Conservation (phyloP, 768 basidiomycete genomes). For the Phaeotremella skinneri region DNA sequence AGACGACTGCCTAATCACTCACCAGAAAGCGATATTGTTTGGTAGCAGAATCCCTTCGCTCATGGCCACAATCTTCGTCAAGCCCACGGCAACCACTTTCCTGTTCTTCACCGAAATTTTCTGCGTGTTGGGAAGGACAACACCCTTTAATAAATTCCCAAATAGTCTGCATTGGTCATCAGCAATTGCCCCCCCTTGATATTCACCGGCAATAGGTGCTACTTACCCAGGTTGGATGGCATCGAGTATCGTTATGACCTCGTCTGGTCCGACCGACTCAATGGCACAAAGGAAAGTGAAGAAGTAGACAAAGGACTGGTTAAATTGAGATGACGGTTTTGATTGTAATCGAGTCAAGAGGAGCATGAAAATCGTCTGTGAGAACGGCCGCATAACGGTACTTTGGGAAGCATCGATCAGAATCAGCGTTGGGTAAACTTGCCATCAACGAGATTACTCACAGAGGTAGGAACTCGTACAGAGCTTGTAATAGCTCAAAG, state of each 20-base stretch:
- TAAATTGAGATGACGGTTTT: constrained; percentile 84
- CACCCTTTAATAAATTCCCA: constrained; percentile 71
- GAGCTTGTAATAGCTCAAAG: constrained; percentile 78
- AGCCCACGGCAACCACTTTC: constrained; percentile 76
- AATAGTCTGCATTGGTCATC: constrained; percentile 62
- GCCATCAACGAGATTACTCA: constrained; percentile 55
- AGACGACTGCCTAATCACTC: constrained; percentile 13
- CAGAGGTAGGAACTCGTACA: constrained; percentile 71
- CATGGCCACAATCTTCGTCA: constrained; percentile 74
- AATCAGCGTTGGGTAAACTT: constrained; percentile 1
- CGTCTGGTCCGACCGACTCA: constrained; percentile 73
- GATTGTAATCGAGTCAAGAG: constrained; percentile 81
- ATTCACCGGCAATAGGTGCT: constrained; percentile 15
- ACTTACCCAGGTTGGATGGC: constrained; percentile 78
- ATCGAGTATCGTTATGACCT: constrained; percentile 72
- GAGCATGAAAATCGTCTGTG: constrained; percentile 67
- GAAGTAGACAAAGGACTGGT: constrained; percentile 77
- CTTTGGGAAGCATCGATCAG: constrained; percentile 55
- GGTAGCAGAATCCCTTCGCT: constrained; percentile 67
- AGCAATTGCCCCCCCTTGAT: not conserved
- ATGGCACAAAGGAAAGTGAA: constrained; percentile 72
- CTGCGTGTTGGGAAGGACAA: constrained; percentile 75
- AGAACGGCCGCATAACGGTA: constrained; percentile 65
- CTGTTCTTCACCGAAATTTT: constrained; percentile 79
- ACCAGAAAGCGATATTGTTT: constrained; percentile 67